Base-by-base conservation (phyloP, 805 yeast genomes). In the Schizosaccharomyces cryophilus region DNA sequence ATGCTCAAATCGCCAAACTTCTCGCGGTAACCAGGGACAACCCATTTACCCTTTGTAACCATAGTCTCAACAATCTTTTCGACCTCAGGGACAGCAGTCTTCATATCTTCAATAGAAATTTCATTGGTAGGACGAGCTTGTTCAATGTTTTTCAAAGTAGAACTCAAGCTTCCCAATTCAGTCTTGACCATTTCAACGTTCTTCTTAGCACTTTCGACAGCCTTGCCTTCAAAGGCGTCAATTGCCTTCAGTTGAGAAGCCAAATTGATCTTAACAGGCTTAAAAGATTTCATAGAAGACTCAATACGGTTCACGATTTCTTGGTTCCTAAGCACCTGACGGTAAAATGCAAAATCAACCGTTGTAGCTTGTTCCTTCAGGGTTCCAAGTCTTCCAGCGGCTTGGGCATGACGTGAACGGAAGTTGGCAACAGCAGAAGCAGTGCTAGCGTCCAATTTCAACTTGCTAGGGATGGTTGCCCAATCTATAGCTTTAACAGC, bases 361-460 rank as follows among this genome's bases (percentile, higher is more conserved):
- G 75, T 76, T 62, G 87, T 78, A 65, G 88, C 75, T 75, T 87
- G 90, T 66, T 78, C 75, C 71, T 81, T 77, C 67, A 90, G 78
- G 65, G 82, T 84, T 67, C 78, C 75, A 68, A 86, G 76, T 69
- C 79, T 80, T 77, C 87, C 84, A 78, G 88, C 85, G 67, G 97
- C 97, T 73, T 93, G 97, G 71, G 93, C 98, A 74, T 88, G 84
- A 81, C 98, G 87, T 86, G 93, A 90, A 77, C 89, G 89, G 84
- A 93, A 93, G 38, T 95, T 80, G 61, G 93, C 81, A 73, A 93
- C 78, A 55, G 95, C 81, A 61, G 85, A 71, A 63, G 95, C 95
- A 64, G 98, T 93, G 71, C 83, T 76, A 65, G 98, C 98, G 64
- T 95, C 81, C 71, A 93, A 80, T 63, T 96, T 96, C 71, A 93